Percentiles rank a stretch among this genome's conserved stretches.
Conservation (phyloP, 2,329 filamentous ascomycete genomes). For the Fusarium sp. region DNA sequence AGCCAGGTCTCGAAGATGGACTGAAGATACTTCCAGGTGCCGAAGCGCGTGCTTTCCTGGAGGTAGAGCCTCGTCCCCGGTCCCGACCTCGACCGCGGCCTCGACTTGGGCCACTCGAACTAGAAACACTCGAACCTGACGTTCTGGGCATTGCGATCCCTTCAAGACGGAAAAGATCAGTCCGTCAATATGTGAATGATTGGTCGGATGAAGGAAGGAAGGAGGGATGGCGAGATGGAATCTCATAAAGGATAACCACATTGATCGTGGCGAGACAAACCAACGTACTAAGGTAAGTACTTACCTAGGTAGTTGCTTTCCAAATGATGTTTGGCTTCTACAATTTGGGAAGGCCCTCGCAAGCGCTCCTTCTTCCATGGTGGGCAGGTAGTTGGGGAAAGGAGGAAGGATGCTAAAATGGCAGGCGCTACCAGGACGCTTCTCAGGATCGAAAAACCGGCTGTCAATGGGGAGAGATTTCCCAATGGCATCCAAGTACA, state of each 20-base stretch:
- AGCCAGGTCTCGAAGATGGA: slow-evolving; percentile 16
- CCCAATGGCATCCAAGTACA: too few species aligned
- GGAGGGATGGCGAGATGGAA: neutral
- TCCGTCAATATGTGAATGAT: neutral
- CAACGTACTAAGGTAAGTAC: neutral
- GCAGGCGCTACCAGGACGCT: neutral
- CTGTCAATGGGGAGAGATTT: neutral
- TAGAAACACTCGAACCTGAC: slow-evolving; percentile 11
- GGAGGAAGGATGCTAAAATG: neutral
- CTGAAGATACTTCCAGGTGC: neutral
- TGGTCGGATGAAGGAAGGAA: neutral
- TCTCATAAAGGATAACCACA: neutral
- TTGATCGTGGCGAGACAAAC: neutral
- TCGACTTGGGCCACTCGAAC: slow-evolving; percentile 17
- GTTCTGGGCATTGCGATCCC: slow-evolving; percentile 24
- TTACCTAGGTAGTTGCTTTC: neutral
- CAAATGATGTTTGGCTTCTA: neutral
- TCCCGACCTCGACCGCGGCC: neutral
- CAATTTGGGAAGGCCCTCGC: neutral
- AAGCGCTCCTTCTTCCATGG: neutral
- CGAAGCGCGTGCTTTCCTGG: neutral
- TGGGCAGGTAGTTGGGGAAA: neutral
- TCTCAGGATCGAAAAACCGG: neutral
- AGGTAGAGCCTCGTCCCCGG: slow-evolving; percentile 19
- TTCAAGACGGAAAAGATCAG: neutral